A percentile compares a stretch with the other conserved stretches of the same genome.
Evolutionary conservation across 108 stramenopile species (phyloP).

Genomic region (Schizochytrium sp.): DNA sequence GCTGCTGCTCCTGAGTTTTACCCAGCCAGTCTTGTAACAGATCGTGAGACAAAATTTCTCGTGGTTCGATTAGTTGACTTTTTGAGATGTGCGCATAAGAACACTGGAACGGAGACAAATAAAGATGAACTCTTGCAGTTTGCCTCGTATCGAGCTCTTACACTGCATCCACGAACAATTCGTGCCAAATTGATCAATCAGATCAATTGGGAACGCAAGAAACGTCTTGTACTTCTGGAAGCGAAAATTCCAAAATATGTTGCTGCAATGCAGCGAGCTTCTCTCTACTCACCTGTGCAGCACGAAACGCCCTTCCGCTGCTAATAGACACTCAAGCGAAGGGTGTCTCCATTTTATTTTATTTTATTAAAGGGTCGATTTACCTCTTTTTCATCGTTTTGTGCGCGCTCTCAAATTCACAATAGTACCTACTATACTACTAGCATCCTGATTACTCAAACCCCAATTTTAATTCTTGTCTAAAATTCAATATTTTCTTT

Average conservation of each 20-base stretch:
- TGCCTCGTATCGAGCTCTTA: slow-evolving; percentile 10
- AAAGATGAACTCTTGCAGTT: slow-evolving; percentile 9
- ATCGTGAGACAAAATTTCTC: slow-evolving; percentile 12
- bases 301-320: background rate
- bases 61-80: slow-evolving; percentile 32
- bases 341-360: background rate
- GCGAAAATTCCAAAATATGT: slow-evolving; percentile 29
- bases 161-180: background rate
- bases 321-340: background rate
- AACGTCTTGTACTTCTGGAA: background rate
- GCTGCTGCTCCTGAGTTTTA: background rate
- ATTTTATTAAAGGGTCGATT: too few species aligned
- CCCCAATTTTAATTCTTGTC: too few species aligned
- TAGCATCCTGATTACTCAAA: too few species aligned
- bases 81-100: background rate
- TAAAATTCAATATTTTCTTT: too few species aligned
- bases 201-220: slow-evolving; percentile 40
- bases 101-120: background rate
- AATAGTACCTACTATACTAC: too few species aligned
- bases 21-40: slow-evolving; percentile 21
- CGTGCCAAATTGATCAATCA: slow-evolving; percentile 7
- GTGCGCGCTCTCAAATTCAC: too few species aligned
- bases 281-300: background rate
- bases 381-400: too few species aligned
- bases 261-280: background rate